These are phyloP conservation scores for Aspergillus ochraceoroseus DNA, from an alignment of 2,329 filamentous ascomycete species.

Conservation along the genomic window DNA sequence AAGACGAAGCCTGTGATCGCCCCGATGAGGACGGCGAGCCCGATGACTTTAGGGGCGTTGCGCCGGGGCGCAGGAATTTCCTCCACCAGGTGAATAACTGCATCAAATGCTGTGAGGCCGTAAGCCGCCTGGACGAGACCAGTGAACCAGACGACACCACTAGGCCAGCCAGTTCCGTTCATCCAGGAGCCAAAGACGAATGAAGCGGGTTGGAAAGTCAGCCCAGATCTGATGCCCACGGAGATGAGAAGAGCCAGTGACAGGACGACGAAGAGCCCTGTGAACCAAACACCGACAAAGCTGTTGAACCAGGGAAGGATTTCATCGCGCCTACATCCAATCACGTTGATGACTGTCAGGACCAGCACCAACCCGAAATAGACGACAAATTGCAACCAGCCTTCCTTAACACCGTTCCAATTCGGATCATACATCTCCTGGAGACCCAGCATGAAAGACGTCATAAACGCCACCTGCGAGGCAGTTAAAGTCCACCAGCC, in stretches of 20 bases:
- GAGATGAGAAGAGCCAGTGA: constrained; percentile 50
- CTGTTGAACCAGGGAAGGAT: constrained; percentile 53
- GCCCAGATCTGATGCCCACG: constrained; percentile 45
- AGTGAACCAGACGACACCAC: constrained; percentile 56
- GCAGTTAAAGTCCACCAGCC: constrained; percentile 57
- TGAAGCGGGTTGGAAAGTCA: constrained; percentile 47
- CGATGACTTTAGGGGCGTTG: constrained; percentile 51
- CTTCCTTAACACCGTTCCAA: constrained; percentile 44
- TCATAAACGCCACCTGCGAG: constrained; percentile 56
- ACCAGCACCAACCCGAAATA: constrained; percentile 49
- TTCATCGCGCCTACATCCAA: constrained; percentile 49
- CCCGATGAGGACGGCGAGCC: constrained; percentile 49
- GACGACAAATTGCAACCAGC: constrained; percentile 54
- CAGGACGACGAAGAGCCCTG: constrained; percentile 51
- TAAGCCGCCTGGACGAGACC: constrained; percentile 56
- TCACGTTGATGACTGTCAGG: constrained; percentile 50
- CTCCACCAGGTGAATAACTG: constrained; percentile 56
- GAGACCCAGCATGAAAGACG: constrained; percentile 54
- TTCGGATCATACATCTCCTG: constrained; percentile 50
- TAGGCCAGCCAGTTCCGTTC: constrained; percentile 50
- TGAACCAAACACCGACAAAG: constrained; percentile 53
- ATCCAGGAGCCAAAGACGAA: constrained; percentile 54
- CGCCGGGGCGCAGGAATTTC: constrained; percentile 52
- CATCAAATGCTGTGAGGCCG: constrained; percentile 55
- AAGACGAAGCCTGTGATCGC: constrained; percentile 51